Base-by-base conservation (phyloP, 345 rosid species). In the Populus pruinosa region DNA sequence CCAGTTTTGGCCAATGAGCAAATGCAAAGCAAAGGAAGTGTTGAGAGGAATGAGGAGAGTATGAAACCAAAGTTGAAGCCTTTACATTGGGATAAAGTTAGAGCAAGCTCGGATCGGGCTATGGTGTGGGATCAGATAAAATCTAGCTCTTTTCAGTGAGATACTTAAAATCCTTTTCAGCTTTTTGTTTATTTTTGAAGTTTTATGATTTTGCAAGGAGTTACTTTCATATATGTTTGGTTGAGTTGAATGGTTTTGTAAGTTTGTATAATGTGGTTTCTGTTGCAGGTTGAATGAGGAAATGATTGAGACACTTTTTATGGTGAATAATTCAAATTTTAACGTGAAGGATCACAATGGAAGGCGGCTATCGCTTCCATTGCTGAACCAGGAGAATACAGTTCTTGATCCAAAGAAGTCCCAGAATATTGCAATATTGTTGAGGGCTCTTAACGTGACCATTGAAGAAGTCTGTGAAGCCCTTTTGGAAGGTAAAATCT, bases 61-160 rank as follows among this genome's bases (percentile, higher is more conserved):
- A 70, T 76, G 21, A 91, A 82, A 84, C 97, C 95, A 8, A 96
- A 92, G 82, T 77, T 94, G 89, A 96, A 94, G 83, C 83, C 99
- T 78, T 87, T 96, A 79, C 98, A 96, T 61, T 96, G 99, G 99
- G 99, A 96, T 79, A 96, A 96, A 88, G 99, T 96, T 77, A 82
- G 92, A 75, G 97, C 98, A 18, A 92, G 93, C 84, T 96, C 99
- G 0, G 95, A 89, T 77, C 90, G 93, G 65, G 97, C 80, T 67
- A 96, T 90, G 92, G 98, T 90, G 84, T 96, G 99, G 98, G 99
- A 96, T 84, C 97, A 94, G 86, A 79, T 94, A 33, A 89, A 87
- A 83, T 83, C 97, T 49, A 94, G 94, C 86, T 94, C 98, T 5
- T 96, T 96, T 84, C 95, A 94, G 98, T 96, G 76, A 91, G 99